Evolutionary conservation across 164 flowering plant species (phyloP), one percentile per base, ranked within the genome.

Genomic region (Magnolia officinalis): DNA sequence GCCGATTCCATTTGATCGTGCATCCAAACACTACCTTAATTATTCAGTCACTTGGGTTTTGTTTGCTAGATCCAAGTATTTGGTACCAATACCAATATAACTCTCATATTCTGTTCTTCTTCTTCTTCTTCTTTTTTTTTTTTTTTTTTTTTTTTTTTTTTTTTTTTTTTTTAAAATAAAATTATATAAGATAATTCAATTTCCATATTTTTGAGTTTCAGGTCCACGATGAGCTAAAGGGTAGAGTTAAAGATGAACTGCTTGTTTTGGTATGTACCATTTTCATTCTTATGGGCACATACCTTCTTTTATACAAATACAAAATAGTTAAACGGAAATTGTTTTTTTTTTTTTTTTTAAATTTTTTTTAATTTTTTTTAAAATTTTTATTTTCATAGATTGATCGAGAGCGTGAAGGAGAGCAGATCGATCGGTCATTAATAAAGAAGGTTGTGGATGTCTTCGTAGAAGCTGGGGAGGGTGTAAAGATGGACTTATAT

Each of bases 391-490:
- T n/a, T n/a, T n/a, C n/a, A n/a, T n/a, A 86, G 89, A 85, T 87
- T 84, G 81, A 81, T 75, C 78, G 70, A 79, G 89, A 87, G 71
- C 81, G 87, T 0, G 85, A 83, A 45, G 88, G 88, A 6, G 86
- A 71, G 74, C 82, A 81, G 73, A 82, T 85, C 63, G 89, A 85
- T 74, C 49, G 86, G 70, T 81, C 84, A 11, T 55, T 84, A 19
- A 50, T 87, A 82, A 87, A 84, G 80, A 82, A 81, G 72, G 81
- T 83, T 16, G 14, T 85, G 11, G 80, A 76, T 72, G 74, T 84
- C 63, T 85, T 82, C 67, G 79, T 81, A 52, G 88, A 84, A 65
- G 80, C 85, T 65, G 86, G 82, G 51, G 90, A 90, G 93, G 89
- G 90, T 52, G 75, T 76, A 76, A 78, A 69, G 0, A 77, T 79